Base-by-base conservation (phyloP, 352 stramenopile species). In the Globisporangium canariense region DNA sequence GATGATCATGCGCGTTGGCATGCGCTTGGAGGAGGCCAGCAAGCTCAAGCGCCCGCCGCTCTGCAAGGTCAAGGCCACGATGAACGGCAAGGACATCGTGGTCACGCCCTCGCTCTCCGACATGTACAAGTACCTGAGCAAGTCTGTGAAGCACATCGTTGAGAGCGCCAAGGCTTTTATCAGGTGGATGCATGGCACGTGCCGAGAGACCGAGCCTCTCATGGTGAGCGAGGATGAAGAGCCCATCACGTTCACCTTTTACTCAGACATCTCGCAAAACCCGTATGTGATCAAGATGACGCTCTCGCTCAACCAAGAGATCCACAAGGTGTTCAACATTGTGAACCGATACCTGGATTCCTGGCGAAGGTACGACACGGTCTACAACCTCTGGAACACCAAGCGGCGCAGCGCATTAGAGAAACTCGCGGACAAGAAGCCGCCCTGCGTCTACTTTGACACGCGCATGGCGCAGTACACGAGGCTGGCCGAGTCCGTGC, bases 221-320 rank as follows among this genome's bases (percentile, higher is more conserved):
- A 62, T 96, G 0, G 81, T 97, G 8, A 93, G 72, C 46, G 93
- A 98, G 52, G 93, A 98, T 56, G 96, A 98, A 62, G 95, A 98
- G 62, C 93, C 93, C 0, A 88, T 97, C 56, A 86, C 91, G 1
- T 98, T 97, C 67, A 97, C 84, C 1, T 98, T 98, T 63, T 98
- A 97, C 74, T 92, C 96, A 30, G 95, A 98, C 58, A 97, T 98
- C 52, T 97, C 90, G 7, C 86, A 97, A 62, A 98, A 97, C 55
- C 91, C 93, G 50, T 97, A 98, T 71, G 88, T 98, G 30, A 97
- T 98, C 73, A 97, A 98, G 75, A 96, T 98, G 76, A 97, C 91
- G 20, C 61, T 98, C 49, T 91, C 81, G 14, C 77, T 98, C 18
- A 98, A 98, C 58, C 89, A 97, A 65, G 84, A 94, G 63, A 98